A percentile compares a stretch with the other conserved stretches of the same genome.
Evolutionary conservation across 1,139 yeast species (phyloP).

Genomic region (Candida gigantensis): DNA sequence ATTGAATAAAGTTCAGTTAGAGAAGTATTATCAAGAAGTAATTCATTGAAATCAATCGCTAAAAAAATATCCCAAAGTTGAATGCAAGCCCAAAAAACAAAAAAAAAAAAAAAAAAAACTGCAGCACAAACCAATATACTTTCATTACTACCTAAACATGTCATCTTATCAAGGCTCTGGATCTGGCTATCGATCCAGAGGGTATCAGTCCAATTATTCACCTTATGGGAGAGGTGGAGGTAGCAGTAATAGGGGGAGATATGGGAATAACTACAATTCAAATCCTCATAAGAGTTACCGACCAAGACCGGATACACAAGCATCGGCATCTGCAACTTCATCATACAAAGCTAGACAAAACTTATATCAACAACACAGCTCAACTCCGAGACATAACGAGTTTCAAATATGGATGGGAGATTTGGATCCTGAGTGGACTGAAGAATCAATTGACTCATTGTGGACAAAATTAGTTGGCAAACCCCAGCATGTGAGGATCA

Average conservation of each 20-base stretch:
- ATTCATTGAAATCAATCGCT: slow-evolving; percentile 6
- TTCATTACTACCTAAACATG: slow-evolving; percentile 4
- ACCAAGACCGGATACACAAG: slow-evolving; percentile 4
- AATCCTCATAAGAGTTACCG: neutral
- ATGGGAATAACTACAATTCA: slow-evolving; percentile 1
- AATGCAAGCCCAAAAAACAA: neutral
- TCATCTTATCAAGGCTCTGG: slow-evolving; percentile 11
- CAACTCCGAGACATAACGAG: slow-evolving; percentile 8
- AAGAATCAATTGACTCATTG: slow-evolving; percentile 59
- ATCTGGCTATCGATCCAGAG: slow-evolving; percentile 13
- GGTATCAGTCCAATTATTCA: slow-evolving; percentile 2
- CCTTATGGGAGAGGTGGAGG: slow-evolving; percentile 4
- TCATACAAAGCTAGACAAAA: slow-evolving; percentile 15
- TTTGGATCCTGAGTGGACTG: slow-evolving; percentile 84
- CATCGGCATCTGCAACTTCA: slow-evolving; percentile 10
- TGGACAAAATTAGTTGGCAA: slow-evolving; percentile 55
- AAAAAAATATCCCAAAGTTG: neutral
- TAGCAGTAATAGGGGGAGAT: slow-evolving; percentile 7
- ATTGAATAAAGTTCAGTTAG: slow-evolving; percentile 16
- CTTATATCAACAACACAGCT: slow-evolving; percentile 15
- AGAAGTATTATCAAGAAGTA: slow-evolving; percentile 17
- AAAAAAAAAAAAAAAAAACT: slow-evolving; percentile 1
- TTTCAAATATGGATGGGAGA: slow-evolving; percentile 90
- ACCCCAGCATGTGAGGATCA: slow-evolving; percentile 39
- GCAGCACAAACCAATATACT: neutral